These are phyloP conservation scores for Fusarium sp. DNA, from an alignment of 2,329 filamentous ascomycete species.

Conservation along the genomic window DNA sequence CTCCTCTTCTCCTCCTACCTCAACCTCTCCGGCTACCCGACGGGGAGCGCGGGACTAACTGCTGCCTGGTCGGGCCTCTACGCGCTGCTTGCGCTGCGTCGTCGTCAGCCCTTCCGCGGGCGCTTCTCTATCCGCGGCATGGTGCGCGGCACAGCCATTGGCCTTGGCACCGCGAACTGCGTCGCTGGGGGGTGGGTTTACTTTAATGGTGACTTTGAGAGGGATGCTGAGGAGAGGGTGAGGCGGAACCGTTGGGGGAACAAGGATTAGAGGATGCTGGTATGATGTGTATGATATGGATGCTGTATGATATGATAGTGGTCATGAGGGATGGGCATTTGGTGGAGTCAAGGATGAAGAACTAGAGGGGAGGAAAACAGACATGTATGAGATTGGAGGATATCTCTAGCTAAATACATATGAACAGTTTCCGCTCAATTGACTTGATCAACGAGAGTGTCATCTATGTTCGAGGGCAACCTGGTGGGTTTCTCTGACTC, in stretches of 20 bases:
- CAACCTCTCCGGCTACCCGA: constrained; percentile 68
- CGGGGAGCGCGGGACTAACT: constrained; percentile 65
- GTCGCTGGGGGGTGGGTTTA: constrained; percentile 64
- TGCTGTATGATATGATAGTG: constrained; percentile 28
- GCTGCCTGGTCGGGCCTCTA: constrained; percentile 69
- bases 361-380: neutral
- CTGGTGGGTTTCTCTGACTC: neutral
- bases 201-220: constrained; percentile 60
- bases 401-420: neutral
- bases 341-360: neutral
- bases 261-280: constrained; percentile 18
- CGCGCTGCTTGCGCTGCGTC: constrained; percentile 63
- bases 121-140: constrained; percentile 60
- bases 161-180: constrained; percentile 60
- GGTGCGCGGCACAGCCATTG: constrained; percentile 63
- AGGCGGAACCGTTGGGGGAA: constrained; percentile 63
- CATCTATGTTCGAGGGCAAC: neutral
- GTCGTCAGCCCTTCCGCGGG: constrained; percentile 52
- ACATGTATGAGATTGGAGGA: neutral
- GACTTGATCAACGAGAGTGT: neutral
- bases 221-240: constrained; percentile 59
- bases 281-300: constrained; percentile 20
- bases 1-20: constrained; percentile 68
- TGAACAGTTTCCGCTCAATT: neutral
- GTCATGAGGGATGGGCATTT: neutral